Conservation (phyloP, 2,329 filamentous ascomycete genomes). For the Leptodontidium sp. region DNA sequence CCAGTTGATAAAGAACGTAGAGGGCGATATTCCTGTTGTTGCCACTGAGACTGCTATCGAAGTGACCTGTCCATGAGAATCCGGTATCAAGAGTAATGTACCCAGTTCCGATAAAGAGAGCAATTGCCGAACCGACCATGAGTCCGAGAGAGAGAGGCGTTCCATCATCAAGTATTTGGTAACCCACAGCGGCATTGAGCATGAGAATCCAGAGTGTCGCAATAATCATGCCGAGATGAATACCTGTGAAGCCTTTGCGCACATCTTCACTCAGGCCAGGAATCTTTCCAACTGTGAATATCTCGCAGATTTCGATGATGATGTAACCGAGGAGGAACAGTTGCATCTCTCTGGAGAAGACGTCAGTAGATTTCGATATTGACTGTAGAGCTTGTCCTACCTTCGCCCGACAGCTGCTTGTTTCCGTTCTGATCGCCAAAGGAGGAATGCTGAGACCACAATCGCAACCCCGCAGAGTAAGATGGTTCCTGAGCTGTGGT, state of each 20-base stretch:
- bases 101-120: constrained; percentile 87
- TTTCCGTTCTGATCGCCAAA: constrained; percentile 87
- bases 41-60: constrained; percentile 64
- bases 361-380: constrained; percentile 30
- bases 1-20: constrained; percentile 92
- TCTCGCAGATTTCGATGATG: constrained; percentile 90
- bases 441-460: constrained; percentile 67
- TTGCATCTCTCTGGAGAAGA: constrained; percentile 84
- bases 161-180: constrained; percentile 92
- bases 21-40: constrained; percentile 82
- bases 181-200: constrained; percentile 91
- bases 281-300: constrained; percentile 93
- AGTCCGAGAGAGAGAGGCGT: constrained; percentile 84
- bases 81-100: constrained; percentile 97
- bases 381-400: constrained; percentile 54
- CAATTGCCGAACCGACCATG: constrained; percentile 72
- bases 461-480: constrained; percentile 83
- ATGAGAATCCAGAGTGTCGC: constrained; percentile 91
- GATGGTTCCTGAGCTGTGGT: constrained; percentile 75
- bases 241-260: constrained; percentile 83
- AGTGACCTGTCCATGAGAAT: constrained; percentile 83
- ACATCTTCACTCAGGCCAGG: constrained; percentile 71
- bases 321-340: constrained; percentile 88
- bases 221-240: constrained; percentile 89
- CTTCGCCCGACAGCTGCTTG: constrained; percentile 92